phyloP scores from a whole-genome alignment of 768 basidiomycete species.

The Gymnopilus junonius region DNA sequence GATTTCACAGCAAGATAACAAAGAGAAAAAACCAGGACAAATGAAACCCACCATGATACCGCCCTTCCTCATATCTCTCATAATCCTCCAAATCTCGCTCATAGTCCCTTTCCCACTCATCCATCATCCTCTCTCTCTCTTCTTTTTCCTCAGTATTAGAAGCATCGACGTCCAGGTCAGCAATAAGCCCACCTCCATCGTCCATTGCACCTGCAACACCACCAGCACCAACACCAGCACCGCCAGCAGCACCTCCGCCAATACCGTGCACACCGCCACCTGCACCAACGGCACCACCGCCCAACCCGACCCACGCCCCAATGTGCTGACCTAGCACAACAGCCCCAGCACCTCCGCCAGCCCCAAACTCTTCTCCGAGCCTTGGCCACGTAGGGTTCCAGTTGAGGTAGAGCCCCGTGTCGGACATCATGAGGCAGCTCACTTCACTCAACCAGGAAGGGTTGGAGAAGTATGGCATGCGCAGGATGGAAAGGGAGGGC shows the following conservation, averaged over 20 bases:
- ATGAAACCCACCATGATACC: conserved; percentile 16
- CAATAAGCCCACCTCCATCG: not conserved
- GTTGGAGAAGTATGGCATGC: conserved; percentile 35
- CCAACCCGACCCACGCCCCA: not conserved
- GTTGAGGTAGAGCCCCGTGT: conserved; percentile 55
- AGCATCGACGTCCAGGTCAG: not conserved
- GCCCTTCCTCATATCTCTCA: conserved; percentile 12
- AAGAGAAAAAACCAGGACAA: not conserved
- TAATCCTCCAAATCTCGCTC: conserved; percentile 11
- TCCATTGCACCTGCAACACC: not conserved
- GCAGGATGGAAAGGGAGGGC: conserved; percentile 29
- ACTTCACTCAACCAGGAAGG: conserved; percentile 32
- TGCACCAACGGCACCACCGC: not conserved
- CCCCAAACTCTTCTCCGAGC: not conserved
- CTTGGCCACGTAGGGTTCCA: conserved; percentile 31
- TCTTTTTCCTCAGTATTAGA: not conserved
- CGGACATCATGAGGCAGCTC: conserved; percentile 61
- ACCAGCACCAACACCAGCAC: not conserved
- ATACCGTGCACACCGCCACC: not conserved
- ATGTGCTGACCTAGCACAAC: not conserved
- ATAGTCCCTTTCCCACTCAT: conserved; percentile 16
- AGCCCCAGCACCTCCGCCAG: not conserved
- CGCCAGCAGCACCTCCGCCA: not conserved
- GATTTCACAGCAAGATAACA: not conserved
- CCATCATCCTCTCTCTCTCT: not conserved